Percentiles rank a stretch among this genome's conserved stretches.
Conservation (phyloP, 140 eudicot genomes). For the Anethum foeniculum region DNA sequence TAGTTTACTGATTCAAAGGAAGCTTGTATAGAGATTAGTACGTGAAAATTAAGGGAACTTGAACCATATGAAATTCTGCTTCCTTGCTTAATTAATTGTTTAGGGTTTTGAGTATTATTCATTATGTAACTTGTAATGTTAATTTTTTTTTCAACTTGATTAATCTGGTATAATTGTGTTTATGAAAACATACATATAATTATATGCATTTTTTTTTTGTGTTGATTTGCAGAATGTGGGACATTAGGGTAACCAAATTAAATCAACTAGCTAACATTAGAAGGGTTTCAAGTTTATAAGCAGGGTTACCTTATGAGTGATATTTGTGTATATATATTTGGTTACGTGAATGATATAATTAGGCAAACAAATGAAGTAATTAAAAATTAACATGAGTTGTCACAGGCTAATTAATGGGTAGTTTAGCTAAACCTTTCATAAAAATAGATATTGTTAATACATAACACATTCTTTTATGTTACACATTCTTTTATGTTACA, state of each 20-base stretch:
- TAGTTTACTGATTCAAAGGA: too few species aligned
- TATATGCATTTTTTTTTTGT: neutral
- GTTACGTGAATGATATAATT: too few species aligned
- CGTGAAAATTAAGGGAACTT: too few species aligned
- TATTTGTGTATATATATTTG: too few species aligned
- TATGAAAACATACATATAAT: neutral
- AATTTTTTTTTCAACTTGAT: neutral
- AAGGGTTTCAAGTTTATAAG: neutral
- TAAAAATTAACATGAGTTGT: neutral
- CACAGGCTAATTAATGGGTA: neutral
- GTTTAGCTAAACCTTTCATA: neutral
- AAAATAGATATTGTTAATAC: neutral
- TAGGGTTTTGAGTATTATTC: neutral
- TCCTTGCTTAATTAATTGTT: neutral
- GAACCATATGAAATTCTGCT: too few species aligned
- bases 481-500: too few species aligned
- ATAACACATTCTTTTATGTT: too few species aligned
- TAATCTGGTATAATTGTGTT: neutral
- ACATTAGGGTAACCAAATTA: conserved; percentile 1
- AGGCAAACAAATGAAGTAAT: neutral
- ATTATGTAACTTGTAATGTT: neutral
- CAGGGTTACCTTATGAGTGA: neutral
- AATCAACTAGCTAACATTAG: neutral
- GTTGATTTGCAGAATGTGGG: neutral
- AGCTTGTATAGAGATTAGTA: too few species aligned